These are phyloP conservation scores for Tolypocladium guangdongense DNA, from an alignment of 2,329 filamentous ascomycete species.

Conservation along the genomic window DNA sequence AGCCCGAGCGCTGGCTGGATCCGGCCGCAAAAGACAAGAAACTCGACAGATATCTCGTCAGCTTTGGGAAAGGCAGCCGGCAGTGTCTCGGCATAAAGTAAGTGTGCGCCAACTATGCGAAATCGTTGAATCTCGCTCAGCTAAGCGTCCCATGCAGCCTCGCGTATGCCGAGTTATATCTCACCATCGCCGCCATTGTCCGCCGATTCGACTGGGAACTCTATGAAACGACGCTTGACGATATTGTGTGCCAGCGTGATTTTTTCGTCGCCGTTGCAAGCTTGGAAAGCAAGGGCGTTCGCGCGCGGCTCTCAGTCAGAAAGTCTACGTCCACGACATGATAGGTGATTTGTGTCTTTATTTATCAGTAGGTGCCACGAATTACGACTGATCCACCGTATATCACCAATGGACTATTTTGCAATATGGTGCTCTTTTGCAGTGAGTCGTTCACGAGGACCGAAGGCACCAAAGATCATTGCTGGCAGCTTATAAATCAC, in stretches of 20 bases:
- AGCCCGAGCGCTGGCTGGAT: slow-evolving; percentile 1
- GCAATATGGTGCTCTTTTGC: too few species aligned
- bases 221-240: slow-evolving; percentile 4
- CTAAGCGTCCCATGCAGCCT: neutral
- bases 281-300: slow-evolving; percentile 9
- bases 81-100: slow-evolving; percentile 4
- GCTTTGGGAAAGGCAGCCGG: slow-evolving; percentile 2
- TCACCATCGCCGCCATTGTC: slow-evolving; percentile 2
- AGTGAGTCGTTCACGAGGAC: too few species aligned
- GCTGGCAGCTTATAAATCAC: too few species aligned
- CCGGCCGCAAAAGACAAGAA: neutral
- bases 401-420: too few species aligned
- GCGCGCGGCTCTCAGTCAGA: neutral
- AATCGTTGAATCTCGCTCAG: neutral
- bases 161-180: slow-evolving; percentile 6
- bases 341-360: too few species aligned
- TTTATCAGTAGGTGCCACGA: too few species aligned
- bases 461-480: too few species aligned
- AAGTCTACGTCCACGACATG: neutral
- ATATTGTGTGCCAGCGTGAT: slow-evolving; percentile 4
- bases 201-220: slow-evolving; percentile 7
- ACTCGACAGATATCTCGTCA: slow-evolving; percentile 1
- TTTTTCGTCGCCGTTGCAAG: slow-evolving; percentile 8
- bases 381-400: too few species aligned
- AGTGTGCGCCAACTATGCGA: neutral